These are phyloP conservation scores for Amanita molliuscula DNA, from an alignment of 768 basidiomycete species.

Conservation along the genomic window DNA sequence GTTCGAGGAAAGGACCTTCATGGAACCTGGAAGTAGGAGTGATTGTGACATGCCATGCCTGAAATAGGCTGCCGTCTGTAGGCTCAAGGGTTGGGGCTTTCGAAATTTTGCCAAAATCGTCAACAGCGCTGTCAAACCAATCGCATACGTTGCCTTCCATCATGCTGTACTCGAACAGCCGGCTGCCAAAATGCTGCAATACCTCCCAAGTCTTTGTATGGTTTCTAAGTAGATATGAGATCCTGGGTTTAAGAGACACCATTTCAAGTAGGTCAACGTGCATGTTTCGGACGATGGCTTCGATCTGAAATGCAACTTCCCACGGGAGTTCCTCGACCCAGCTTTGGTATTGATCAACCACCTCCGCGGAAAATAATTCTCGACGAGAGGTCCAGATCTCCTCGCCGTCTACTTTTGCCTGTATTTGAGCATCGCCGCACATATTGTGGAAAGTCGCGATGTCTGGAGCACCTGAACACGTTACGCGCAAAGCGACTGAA, in stretches of 20 bases:
- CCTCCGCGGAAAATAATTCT: conserved; percentile 30
- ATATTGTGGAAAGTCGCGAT: conserved; percentile 28
- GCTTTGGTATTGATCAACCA: conserved; percentile 18
- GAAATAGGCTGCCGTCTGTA: conserved; percentile 25
- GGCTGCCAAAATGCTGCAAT: conserved; percentile 17
- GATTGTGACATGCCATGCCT: conserved; percentile 35
- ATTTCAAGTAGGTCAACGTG: conserved; percentile 44
- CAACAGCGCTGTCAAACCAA: conserved; percentile 19
- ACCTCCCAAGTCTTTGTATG: conserved; percentile 27
- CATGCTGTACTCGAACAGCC: conserved; percentile 17
- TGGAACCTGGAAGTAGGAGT: conserved; percentile 46
- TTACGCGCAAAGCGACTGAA: conserved; percentile 41
- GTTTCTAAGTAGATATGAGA: conserved; percentile 18
- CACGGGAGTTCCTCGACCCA: conserved; percentile 31
- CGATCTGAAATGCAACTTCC: conserved; percentile 52
- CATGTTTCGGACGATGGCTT: conserved; percentile 28
- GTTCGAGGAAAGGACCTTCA: conserved; percentile 46
- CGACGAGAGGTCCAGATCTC: conserved; percentile 30
- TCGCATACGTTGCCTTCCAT: conserved; percentile 17
- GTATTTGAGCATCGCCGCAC: conserved; percentile 26
- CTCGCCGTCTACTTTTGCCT: conserved; percentile 19
- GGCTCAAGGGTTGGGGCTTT: conserved; percentile 16
- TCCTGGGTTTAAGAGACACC: conserved; percentile 25
- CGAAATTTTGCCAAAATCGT: conserved; percentile 16
- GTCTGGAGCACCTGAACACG: conserved; percentile 26